A percentile compares a stretch with the other conserved stretches of the same genome.
Evolutionary conservation across 2,329 filamentous ascomycete species (phyloP).

Genomic region (Botrytis aclada): DNA sequence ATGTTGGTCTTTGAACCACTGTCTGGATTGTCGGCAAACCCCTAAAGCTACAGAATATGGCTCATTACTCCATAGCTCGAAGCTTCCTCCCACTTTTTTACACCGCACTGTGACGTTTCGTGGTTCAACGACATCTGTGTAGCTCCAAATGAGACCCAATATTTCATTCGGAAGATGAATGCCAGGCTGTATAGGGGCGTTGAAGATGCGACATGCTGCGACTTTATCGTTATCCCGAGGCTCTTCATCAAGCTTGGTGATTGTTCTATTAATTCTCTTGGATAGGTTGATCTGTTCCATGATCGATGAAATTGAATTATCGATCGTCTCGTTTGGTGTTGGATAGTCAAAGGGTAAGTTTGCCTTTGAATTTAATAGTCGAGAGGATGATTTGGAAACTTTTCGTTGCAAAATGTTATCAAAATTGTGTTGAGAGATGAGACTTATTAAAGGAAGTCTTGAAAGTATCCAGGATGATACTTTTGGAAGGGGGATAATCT

Average conservation of each 20-base stretch:
- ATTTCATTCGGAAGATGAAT: not conserved
- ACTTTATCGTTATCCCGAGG: too few relatives aligned
- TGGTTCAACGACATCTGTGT: not conserved
- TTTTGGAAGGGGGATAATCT: not conserved
- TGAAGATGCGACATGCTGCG: too few relatives aligned
- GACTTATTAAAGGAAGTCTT: not conserved
- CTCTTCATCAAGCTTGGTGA: not conserved
- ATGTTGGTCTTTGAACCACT: not conserved
- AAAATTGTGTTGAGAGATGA: not conserved
- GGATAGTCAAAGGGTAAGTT: accelerated
- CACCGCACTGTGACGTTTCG: not conserved
- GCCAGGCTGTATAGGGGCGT: too few relatives aligned
- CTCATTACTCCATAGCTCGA: not conserved
- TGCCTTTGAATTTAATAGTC: accelerated
- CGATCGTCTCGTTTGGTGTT: not conserved
- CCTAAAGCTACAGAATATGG: not conserved
- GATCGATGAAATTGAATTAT: accelerated
- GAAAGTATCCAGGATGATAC: not conserved
- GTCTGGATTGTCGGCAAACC: not conserved
- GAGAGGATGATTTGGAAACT: not conserved
- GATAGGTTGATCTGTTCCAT: accelerated
- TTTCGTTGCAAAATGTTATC: not conserved
- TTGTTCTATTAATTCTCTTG: too few relatives aligned
- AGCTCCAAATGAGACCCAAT: not conserved
- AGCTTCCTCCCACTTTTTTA: not conserved